Evolutionary conservation across 192 early-diverging fungal species (phyloP), one percentile per base, ranked within the genome.

Genomic region (Coemansia sp.): DNA sequence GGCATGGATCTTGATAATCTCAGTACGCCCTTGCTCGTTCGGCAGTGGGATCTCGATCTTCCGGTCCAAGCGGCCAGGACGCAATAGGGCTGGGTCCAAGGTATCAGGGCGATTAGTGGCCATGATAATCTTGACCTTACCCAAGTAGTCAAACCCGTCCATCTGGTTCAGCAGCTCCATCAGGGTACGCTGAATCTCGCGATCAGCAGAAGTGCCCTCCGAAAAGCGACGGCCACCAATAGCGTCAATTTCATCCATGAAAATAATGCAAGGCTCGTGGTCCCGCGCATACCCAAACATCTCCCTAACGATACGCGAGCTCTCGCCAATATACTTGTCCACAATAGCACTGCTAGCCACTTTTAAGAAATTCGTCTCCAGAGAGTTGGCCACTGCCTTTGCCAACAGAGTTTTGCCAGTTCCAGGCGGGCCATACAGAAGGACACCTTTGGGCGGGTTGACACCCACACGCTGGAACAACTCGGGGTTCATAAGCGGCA

Each of bases 241-340:
- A 34, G 98, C 97, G 86, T 99, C 98, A 78, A 99, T 97, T 78
- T 99, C 98, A 83, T 99, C 98, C 97, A 99, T 99, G 73, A 99
- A 99, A 44, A 99, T 99, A 68, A 99, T 98, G 85, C 98, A 99
- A 12, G 98, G 98, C 73, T 99, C 96, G 80, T 99, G 98, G 77
- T 98, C 97, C 69, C 92, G 94, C 40, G 98, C 98, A 84, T 99
- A 99, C 0, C 94, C 96, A 91, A 99, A 99, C 98, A 99, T 99
- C 83, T 99, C 98, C 34, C 98, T 88, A 65, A 99, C 90, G 58
- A 99, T 82, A 70, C 98, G 85, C 49, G 98, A 97, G 86, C 93
- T 95, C 85, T 99, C 98, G 66, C 98, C 98, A 86, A 99, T 99
- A 76, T 97, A 99, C 86, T 99, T 99, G 88, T 99, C 98, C 4